These are phyloP conservation scores for Trametes sp. DNA, from an alignment of 1,284 basidiomycete genomes.

Conservation along the genomic window DNA sequence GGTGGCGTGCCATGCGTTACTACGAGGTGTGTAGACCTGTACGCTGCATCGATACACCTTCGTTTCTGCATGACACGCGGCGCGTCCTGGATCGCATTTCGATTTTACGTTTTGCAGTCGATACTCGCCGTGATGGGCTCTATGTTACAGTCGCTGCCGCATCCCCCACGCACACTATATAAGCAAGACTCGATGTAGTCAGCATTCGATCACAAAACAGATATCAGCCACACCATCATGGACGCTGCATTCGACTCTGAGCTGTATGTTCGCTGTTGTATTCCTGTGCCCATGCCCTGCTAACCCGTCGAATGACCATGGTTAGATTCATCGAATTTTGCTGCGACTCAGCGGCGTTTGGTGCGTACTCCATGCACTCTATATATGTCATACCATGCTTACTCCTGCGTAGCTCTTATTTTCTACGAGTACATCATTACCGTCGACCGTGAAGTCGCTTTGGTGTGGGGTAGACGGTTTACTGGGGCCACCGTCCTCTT, in stretches of 20 bases:
- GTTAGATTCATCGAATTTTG: not conserved
- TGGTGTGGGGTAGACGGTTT: constrained; percentile 1
- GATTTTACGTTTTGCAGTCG: too few species aligned
- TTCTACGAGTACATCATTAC: constrained; percentile 21
- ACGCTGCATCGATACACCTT: too few species aligned
- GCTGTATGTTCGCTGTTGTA: not conserved
- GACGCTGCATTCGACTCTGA: not conserved
- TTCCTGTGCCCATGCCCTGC: not conserved
- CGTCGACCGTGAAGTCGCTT: constrained; percentile 14
- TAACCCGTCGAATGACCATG: not conserved
- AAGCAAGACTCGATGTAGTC: too few species aligned
- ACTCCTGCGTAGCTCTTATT: constrained; percentile 4
- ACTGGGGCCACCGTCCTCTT: constrained; percentile 3
- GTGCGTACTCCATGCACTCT: not conserved
- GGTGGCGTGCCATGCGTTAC: not conserved
- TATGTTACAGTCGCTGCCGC: too few species aligned
- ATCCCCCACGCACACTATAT: not conserved
- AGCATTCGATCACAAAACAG: not conserved
- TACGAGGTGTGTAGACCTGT: not conserved
- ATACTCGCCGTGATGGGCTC: too few species aligned
- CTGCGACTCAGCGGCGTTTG: constrained; percentile 6
- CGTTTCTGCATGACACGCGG: too few species aligned
- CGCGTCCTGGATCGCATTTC: too few species aligned
- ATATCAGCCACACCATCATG: not conserved
- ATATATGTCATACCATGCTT: not conserved